These are phyloP conservation scores for Corinectria fuckeliana DNA, from an alignment of 2,329 filamentous ascomycete species.

Conservation along the genomic window DNA sequence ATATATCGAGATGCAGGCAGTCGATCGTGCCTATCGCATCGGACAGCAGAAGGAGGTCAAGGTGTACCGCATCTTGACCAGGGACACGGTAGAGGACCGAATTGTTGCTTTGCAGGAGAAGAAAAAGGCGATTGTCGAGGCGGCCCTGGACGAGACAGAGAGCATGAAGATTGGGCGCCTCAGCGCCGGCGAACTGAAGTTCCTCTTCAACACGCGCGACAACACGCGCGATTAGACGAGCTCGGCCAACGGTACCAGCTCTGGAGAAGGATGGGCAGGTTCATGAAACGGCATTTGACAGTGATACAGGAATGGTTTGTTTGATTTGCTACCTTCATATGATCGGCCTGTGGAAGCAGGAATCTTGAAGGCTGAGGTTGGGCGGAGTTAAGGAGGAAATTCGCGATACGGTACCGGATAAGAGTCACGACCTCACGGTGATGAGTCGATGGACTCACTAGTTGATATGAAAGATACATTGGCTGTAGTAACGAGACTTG, in stretches of 20 bases:
- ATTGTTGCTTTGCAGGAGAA: constrained; percentile 80
- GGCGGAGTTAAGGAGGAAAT: constrained; percentile 7
- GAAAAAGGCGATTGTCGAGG: constrained; percentile 79
- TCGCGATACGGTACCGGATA: not conserved
- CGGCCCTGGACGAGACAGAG: constrained; percentile 79
- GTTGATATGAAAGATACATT: not conserved
- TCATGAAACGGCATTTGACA: not conserved
- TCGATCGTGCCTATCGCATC: constrained; percentile 88
- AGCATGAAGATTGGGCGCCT: constrained; percentile 71
- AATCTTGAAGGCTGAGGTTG: not conserved
- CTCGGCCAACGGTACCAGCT: not conserved
- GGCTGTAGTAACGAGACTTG: constrained; percentile 13
- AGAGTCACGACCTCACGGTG: constrained; percentile 8
- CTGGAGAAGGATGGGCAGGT: not conserved
- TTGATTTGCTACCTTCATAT: not conserved
- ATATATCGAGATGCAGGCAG: constrained; percentile 89
- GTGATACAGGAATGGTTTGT: not conserved
- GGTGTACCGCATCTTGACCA: constrained; percentile 80
- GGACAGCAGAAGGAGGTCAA: constrained; percentile 77
- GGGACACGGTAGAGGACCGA: constrained; percentile 84
- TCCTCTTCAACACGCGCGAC: constrained; percentile 60
- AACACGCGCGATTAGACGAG: constrained; percentile 28
- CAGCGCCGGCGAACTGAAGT: constrained; percentile 69
- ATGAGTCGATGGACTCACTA: not conserved
- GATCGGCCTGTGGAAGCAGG: not conserved